Evolutionary conservation across 139 green algal species (phyloP).

Genomic region (Gonium pectorale): DNA sequence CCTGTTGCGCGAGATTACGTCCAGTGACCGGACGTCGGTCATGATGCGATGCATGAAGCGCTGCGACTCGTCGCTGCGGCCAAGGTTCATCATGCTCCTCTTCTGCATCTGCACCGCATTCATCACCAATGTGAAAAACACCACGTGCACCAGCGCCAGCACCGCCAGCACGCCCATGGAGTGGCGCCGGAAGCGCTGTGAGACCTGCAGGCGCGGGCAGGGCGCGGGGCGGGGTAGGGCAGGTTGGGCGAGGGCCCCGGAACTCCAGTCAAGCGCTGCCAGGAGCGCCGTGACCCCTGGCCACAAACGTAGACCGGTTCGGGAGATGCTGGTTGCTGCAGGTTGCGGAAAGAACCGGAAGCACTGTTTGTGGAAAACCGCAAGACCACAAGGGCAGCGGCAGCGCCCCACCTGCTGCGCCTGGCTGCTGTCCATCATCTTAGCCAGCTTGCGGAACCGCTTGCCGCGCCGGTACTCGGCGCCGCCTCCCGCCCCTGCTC

Average conservation of each 20-base stretch:
- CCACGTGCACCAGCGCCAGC: slow-evolving; percentile 6
- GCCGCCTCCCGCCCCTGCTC: neutral
- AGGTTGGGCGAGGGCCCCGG: too few species aligned
- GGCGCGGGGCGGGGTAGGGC: too few species aligned
- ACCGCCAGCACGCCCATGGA: neutral
- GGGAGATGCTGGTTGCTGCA: too few species aligned
- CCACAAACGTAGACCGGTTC: too few species aligned
- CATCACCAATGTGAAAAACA: neutral
- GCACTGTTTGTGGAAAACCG: too few species aligned
- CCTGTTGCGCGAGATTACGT: slow-evolving; percentile 6
- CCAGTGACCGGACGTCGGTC: neutral
- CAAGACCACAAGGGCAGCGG: too few species aligned
- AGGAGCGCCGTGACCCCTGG: too few species aligned
- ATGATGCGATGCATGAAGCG: slow-evolving; percentile 18
- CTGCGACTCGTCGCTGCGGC: slow-evolving; percentile 9
- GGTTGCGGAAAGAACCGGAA: too few species aligned
- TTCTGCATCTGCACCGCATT: neutral
- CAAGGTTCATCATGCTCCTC: neutral
- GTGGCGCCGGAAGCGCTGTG: neutral
- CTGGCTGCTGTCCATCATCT: too few species aligned
- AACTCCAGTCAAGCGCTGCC: too few species aligned
- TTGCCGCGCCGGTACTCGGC: slow-evolving; percentile 38
- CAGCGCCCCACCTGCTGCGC: too few species aligned
- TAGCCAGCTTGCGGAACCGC: slow-evolving; percentile 38
- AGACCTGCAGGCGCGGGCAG: slow-evolving; percentile 1